Evolutionary conservation across 495 filamentous ascomycete genomes (phyloP).

Genomic region (Penicillium pulvis): DNA sequence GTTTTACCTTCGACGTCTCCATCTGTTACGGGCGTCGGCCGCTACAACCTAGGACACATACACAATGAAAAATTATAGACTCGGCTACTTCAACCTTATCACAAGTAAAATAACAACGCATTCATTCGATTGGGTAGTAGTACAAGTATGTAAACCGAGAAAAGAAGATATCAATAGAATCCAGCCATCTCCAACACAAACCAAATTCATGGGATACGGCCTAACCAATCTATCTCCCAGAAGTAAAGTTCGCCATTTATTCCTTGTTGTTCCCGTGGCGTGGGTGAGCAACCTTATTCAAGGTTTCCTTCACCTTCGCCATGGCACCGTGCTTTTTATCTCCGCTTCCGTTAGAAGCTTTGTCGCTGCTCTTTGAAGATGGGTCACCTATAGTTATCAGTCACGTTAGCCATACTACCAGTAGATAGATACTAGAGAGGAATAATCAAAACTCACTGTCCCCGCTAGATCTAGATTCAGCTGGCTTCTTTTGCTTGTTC

Average conservation of each 20-base stretch:
- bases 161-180: background rate
- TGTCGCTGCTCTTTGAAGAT: constrained; percentile 9
- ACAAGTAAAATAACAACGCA: background rate
- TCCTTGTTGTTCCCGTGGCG: background rate
- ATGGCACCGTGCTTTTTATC: constrained; percentile 23
- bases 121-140: background rate
- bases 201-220: too few relatives aligned
- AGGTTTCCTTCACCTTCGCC: constrained; percentile 35
- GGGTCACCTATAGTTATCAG: background rate
- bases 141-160: background rate
- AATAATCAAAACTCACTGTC: constrained; percentile 5
- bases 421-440: background rate
- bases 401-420: background rate
- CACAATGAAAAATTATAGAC: too few relatives aligned
- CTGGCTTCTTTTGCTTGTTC: constrained; percentile 6
- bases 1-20: too few relatives aligned
- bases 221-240: background rate
- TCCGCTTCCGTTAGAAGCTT: constrained; percentile 4
- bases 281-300: constrained; percentile 33
- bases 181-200: background rate
- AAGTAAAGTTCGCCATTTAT: background rate
- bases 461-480: background rate
- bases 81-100: too few relatives aligned
- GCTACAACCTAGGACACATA: too few relatives aligned
- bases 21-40: too few relatives aligned